Evolutionary conservation across 2,329 filamentous ascomycete genomes (phyloP).

Genomic region (Trichoderma hamatum): DNA sequence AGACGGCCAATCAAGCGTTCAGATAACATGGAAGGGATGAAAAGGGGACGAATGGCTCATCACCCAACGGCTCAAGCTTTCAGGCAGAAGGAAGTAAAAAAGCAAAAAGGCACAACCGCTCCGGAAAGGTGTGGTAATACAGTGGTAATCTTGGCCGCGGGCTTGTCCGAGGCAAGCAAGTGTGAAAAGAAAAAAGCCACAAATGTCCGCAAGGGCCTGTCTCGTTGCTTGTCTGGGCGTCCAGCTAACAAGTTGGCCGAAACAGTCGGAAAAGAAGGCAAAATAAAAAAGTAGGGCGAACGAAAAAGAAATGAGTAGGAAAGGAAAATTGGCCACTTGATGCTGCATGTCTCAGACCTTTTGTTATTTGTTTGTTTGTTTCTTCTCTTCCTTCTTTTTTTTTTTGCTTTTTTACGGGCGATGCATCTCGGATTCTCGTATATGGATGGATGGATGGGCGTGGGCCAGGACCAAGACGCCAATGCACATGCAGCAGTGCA

Average conservation of each 20-base stretch:
- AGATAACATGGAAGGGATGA: neutral
- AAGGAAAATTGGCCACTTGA: neutral
- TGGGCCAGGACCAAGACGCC: too few relatives aligned
- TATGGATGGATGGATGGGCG: too few relatives aligned
- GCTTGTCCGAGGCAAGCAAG: neutral
- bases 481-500: too few relatives aligned
- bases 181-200: neutral
- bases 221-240: neutral
- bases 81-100: neutral
- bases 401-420: neutral
- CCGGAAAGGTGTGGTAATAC: conserved; percentile 12
- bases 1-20: neutral
- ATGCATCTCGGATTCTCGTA: neutral
- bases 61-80: neutral
- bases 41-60: neutral
- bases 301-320: neutral
- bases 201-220: neutral
- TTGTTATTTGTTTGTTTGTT: neutral
- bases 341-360: neutral
- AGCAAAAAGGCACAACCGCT: neutral
- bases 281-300: neutral
- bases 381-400: too few relatives aligned
- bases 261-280: neutral
- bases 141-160: conserved; percentile 5
- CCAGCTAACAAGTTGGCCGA: neutral